Percentiles rank a stretch among this genome's conserved stretches.
Evolutionary conservation across 2,329 filamentous ascomycete species (phyloP).

Genomic region (Talaromyces sp.): DNA sequence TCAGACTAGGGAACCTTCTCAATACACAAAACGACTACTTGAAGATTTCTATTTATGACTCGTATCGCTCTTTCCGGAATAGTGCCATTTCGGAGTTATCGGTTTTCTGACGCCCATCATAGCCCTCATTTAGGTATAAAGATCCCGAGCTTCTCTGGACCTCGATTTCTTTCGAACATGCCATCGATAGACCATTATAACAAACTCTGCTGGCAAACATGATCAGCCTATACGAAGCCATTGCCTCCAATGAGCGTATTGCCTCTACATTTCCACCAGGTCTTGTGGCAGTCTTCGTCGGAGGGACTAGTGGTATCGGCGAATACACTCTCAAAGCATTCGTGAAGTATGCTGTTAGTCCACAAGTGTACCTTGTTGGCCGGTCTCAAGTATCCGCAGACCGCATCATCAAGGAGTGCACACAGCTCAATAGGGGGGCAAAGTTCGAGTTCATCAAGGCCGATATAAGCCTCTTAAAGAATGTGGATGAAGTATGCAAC

Average conservation of each 20-base stretch:
- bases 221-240: not conserved
- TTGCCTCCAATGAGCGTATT: slow-evolving; percentile 9
- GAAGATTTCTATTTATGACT: not conserved
- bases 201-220: not conserved
- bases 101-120: not conserved
- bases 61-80: not conserved
- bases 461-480: slow-evolving; percentile 36
- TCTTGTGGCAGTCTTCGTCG: slow-evolving; percentile 23
- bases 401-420: slow-evolving; percentile 45
- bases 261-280: not conserved
- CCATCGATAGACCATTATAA: too few relatives aligned
- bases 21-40: not conserved
- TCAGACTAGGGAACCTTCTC: not conserved
- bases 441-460: slow-evolving; percentile 29
- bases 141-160: not conserved
- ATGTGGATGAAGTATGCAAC: slow-evolving; percentile 33
- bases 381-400: slow-evolving; percentile 37
- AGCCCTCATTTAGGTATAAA: not conserved
- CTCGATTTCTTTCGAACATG: not conserved
- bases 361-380: slow-evolving; percentile 53
- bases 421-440: slow-evolving; percentile 24
- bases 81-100: not conserved
- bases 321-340: slow-evolving; percentile 49
- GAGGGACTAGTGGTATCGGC: slow-evolving; percentile 54
- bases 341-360: slow-evolving; percentile 35